Percentiles rank a stretch among this genome's conserved stretches.
phyloP scores from a whole-genome alignment of 2,329 filamentous ascomycete species.

The Aureobasidium sp. region DNA sequence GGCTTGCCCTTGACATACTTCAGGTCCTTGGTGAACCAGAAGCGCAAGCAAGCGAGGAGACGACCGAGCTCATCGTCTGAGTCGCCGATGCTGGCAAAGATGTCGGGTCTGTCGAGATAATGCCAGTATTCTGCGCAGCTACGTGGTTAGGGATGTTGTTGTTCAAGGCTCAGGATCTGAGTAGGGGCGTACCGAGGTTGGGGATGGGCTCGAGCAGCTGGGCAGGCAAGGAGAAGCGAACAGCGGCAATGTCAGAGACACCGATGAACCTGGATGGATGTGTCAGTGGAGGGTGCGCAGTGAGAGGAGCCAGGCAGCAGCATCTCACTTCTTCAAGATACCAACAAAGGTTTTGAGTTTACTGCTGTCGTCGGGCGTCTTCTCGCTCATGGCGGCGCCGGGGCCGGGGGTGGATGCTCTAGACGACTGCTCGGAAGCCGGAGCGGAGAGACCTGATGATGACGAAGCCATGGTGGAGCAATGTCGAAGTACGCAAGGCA shows the following conservation, averaged over 20 bases:
- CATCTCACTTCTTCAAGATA: slow-evolving; percentile 75
- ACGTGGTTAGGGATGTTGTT: slow-evolving; percentile 16
- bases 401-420: slow-evolving; percentile 10
- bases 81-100: slow-evolving; percentile 76
- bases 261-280: slow-evolving; percentile 70
- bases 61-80: slow-evolving; percentile 86
- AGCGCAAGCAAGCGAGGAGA: slow-evolving; percentile 88
- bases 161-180: neutral
- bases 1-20: slow-evolving; percentile 99
- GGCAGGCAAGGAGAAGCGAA: slow-evolving; percentile 91
- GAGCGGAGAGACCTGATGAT: slow-evolving; percentile 6
- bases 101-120: slow-evolving; percentile 90
- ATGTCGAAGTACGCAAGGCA: neutral
- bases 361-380: slow-evolving; percentile 67
- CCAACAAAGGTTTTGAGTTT: slow-evolving; percentile 84
- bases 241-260: slow-evolving; percentile 87
- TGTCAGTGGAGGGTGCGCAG: neutral
- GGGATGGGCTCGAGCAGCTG: slow-evolving; percentile 93
- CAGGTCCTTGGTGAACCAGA: slow-evolving; percentile 98
- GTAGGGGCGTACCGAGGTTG: slow-evolving; percentile 60
- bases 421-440: slow-evolving; percentile 10
- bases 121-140: slow-evolving; percentile 79
- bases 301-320: neutral
- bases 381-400: slow-evolving; percentile 36
- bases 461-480: slow-evolving; percentile 12